Conservation (phyloP, 495 filamentous ascomycete species). For the Aspergillus ostianus region DNA sequence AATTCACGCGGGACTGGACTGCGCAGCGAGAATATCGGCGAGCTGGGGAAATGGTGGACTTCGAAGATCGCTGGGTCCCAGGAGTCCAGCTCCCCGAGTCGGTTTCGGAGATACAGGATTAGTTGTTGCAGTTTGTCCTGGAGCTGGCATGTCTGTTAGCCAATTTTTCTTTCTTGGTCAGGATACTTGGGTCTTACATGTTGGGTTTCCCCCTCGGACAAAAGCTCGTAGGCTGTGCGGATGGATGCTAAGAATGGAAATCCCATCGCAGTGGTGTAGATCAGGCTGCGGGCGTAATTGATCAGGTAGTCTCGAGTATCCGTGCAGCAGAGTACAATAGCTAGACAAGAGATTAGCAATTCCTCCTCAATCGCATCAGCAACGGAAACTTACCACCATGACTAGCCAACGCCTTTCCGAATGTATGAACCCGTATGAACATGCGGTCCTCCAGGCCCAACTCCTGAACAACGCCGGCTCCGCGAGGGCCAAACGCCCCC, state of each 20-base stretch:
- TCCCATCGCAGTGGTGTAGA: slow-evolving; percentile 48
- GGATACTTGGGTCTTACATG: slow-evolving; percentile 25
- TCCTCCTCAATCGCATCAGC: neutral
- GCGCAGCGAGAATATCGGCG: slow-evolving; percentile 45
- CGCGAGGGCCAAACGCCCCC: slow-evolving; percentile 61
- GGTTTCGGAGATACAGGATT: slow-evolving; percentile 35
- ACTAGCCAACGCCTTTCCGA: slow-evolving; percentile 73
- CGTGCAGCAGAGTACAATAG: slow-evolving; percentile 46
- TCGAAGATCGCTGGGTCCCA: slow-evolving; percentile 32
- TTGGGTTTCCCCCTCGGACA: slow-evolving; percentile 39
- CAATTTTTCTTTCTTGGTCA: slow-evolving; percentile 1
- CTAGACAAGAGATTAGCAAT: slow-evolving; percentile 15
- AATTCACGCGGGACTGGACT: slow-evolving; percentile 34
- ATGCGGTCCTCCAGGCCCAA: slow-evolving; percentile 64
- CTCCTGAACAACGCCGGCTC: slow-evolving; percentile 65
- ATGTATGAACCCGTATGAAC: slow-evolving; percentile 70
- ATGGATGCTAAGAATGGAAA: slow-evolving; percentile 51
- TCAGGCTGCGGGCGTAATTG: slow-evolving; percentile 49
- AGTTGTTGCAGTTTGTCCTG: slow-evolving; percentile 39
- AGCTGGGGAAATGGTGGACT: slow-evolving; percentile 42
- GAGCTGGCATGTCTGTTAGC: slow-evolving; percentile 21
- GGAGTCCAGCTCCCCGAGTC: slow-evolving; percentile 28
- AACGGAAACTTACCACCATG: slow-evolving; percentile 59
- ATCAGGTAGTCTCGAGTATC: slow-evolving; percentile 42
- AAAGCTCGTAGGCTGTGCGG: slow-evolving; percentile 43